phyloP scores from a whole-genome alignment of 176 grass and related monocot species.

The Eleusine indica region DNA sequence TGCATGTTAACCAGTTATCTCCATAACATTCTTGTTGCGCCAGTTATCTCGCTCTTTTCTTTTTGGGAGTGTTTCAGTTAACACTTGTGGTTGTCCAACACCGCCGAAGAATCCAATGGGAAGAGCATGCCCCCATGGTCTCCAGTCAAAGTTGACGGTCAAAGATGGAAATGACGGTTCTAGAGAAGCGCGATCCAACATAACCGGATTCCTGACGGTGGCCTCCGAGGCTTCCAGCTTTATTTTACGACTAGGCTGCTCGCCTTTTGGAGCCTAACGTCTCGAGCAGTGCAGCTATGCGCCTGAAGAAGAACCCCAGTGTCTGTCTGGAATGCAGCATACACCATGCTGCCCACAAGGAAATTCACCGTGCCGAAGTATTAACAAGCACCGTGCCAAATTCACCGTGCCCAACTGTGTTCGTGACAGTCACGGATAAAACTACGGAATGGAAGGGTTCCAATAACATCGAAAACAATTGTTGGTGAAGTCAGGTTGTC shows the following conservation, averaged over 20 bases:
- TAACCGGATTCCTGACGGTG: constrained; percentile 23
- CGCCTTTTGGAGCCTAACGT: constrained; percentile 19
- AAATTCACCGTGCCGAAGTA: background rate
- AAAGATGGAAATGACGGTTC: constrained; percentile 22
- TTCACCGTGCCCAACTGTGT: too few species aligned
- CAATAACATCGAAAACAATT: too few species aligned
- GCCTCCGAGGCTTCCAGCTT: background rate
- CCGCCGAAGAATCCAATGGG: constrained; percentile 35
- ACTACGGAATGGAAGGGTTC: too few species aligned
- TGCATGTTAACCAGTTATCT: background rate
- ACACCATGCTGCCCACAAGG: too few species aligned
- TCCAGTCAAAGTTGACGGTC: constrained; percentile 28
- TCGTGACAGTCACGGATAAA: too few species aligned
- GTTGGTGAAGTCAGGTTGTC: too few species aligned
- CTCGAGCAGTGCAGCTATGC: constrained; percentile 6
- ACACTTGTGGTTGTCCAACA: background rate
- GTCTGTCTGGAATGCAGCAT: background rate
- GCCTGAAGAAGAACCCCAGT: background rate
- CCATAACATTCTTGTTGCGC: too few species aligned
- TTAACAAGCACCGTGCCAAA: too few species aligned
- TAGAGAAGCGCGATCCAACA: constrained; percentile 27
- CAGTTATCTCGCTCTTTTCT: background rate
- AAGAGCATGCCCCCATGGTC: background rate
- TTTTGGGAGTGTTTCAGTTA: background rate
- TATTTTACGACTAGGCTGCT: constrained; percentile 20